Percentiles rank a stretch among this genome's conserved stretches.
phyloP scores from a whole-genome alignment of 1,284 basidiomycete genomes.

The Stereum hirsutum region DNA sequence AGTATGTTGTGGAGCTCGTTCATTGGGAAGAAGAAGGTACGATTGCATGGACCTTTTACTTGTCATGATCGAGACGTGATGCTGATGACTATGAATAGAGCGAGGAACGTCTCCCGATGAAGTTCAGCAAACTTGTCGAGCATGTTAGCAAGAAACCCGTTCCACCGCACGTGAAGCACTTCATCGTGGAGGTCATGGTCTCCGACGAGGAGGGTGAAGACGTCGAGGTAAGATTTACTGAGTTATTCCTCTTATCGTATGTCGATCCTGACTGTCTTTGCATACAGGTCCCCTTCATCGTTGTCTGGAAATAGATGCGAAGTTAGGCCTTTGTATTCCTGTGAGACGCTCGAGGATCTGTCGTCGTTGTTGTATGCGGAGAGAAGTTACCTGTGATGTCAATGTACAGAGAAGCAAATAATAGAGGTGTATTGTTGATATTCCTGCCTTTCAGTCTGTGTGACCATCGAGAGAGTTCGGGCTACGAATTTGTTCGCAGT shows the following conservation, averaged over 20 bases:
- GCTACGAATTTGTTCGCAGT: too few relatives aligned
- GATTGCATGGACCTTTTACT: conserved; percentile 12
- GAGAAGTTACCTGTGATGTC: too few relatives aligned
- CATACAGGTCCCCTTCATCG: conserved; percentile 61
- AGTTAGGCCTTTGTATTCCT: too few relatives aligned
- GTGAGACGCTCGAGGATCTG: too few relatives aligned
- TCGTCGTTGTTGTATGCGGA: too few relatives aligned
- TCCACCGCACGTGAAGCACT: conserved; percentile 69
- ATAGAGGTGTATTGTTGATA: too few relatives aligned
- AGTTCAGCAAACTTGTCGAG: conserved; percentile 88
- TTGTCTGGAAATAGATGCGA: conserved; percentile 28
- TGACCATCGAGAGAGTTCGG: too few relatives aligned
- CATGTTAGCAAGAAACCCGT: conserved; percentile 91
- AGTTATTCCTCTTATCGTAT: background rate
- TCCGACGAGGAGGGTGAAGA: conserved; percentile 87
- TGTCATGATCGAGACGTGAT: background rate
- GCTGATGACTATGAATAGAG: conserved; percentile 37
- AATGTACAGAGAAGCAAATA: too few relatives aligned
- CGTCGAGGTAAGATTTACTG: conserved; percentile 51
- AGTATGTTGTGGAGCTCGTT: conserved; percentile 98
- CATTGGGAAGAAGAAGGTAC: conserved; percentile 83
- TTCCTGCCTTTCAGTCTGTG: too few relatives aligned
- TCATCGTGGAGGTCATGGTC: conserved; percentile 93
- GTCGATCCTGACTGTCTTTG: background rate
- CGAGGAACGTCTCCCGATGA: conserved; percentile 82